These are phyloP conservation scores for Fusarium vanettenii DNA, from an alignment of 2,329 filamentous ascomycete species.

Conservation along the genomic window DNA sequence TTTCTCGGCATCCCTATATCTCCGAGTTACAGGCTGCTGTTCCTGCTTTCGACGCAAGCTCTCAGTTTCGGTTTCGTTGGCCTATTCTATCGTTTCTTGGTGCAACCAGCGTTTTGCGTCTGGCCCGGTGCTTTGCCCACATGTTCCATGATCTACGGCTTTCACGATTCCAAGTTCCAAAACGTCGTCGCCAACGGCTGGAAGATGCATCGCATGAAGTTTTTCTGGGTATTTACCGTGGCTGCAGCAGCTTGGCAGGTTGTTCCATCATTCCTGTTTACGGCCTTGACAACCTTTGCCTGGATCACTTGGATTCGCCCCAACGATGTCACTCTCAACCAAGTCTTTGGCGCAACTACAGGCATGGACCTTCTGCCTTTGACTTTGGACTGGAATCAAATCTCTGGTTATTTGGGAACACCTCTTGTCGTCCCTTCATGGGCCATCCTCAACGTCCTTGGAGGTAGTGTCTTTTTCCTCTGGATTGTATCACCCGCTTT, in stretches of 20 bases:
- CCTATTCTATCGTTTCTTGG: conserved; percentile 49
- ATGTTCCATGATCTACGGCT: conserved; percentile 50
- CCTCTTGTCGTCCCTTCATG: conserved; percentile 27
- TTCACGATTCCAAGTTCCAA: conserved; percentile 40
- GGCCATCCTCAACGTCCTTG: conserved; percentile 28
- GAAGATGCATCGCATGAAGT: conserved; percentile 47
- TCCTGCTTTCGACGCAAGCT: conserved; percentile 49
- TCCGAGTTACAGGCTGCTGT: conserved; percentile 41
- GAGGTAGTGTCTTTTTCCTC: conserved; percentile 20
- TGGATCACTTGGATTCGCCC: conserved; percentile 30
- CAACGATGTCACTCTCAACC: conserved; percentile 23
- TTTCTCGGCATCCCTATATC: conserved; percentile 2
- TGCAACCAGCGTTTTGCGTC: conserved; percentile 52
- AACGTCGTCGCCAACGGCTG: conserved; percentile 9
- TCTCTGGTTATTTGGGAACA: conserved; percentile 21
- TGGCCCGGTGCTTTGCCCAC: conserved; percentile 54
- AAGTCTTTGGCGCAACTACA: conserved; percentile 27
- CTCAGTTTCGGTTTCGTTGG: conserved; percentile 55
- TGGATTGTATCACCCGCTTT: conserved; percentile 22
- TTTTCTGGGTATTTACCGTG: neutral
- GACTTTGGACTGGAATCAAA: conserved; percentile 27
- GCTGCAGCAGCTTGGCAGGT: conserved; percentile 6
- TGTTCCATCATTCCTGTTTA: conserved; percentile 24
- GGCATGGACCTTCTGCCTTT: conserved; percentile 20
- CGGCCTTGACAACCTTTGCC: conserved; percentile 21